phyloP scores from a whole-genome alignment of 306 rosid species.

The Hippophae rhamnoides region DNA sequence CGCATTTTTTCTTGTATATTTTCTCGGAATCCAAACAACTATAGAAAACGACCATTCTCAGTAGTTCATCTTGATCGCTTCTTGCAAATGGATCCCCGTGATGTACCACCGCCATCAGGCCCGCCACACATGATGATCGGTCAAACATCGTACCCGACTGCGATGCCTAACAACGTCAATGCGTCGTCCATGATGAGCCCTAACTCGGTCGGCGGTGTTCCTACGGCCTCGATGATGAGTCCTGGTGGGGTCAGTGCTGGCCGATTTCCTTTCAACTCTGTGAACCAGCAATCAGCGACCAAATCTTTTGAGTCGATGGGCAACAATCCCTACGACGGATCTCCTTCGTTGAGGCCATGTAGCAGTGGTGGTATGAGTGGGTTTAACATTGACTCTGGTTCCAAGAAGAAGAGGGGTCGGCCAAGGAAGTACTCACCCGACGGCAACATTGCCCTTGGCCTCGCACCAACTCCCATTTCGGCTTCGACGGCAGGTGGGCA shows the following conservation, averaged over 20 bases:
- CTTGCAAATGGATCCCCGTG: conserved; percentile 64
- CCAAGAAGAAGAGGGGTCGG: conserved; percentile 83
- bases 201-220: conserved; percentile 22
- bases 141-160: conserved; percentile 32
- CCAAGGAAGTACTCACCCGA: conserved; percentile 71
- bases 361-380: conserved; percentile 24
- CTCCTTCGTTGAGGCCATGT: conserved; percentile 35
- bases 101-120: conserved; percentile 22
- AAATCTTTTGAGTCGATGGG: conserved; percentile 38
- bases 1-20: no score
- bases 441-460: conserved; percentile 61
- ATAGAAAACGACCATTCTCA: no score
- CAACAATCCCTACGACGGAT: conserved; percentile 43
- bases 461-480: conserved; percentile 38
- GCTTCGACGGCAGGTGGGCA: conserved; percentile 31
- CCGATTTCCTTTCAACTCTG: conserved; percentile 59
- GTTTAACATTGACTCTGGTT: conserved; percentile 36
- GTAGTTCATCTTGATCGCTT: no score
- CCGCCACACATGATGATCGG: conserved; percentile 41
- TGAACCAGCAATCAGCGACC: conserved; percentile 18
- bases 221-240: conserved; percentile 31
- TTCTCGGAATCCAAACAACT: no score
- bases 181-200: conserved; percentile 36
- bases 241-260: conserved; percentile 25
- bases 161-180: conserved; percentile 25